Percentiles rank a stretch among this genome's conserved stretches.
Conservation (phyloP, 495 filamentous ascomycete genomes). For the Xylaria flabelliformis region DNA sequence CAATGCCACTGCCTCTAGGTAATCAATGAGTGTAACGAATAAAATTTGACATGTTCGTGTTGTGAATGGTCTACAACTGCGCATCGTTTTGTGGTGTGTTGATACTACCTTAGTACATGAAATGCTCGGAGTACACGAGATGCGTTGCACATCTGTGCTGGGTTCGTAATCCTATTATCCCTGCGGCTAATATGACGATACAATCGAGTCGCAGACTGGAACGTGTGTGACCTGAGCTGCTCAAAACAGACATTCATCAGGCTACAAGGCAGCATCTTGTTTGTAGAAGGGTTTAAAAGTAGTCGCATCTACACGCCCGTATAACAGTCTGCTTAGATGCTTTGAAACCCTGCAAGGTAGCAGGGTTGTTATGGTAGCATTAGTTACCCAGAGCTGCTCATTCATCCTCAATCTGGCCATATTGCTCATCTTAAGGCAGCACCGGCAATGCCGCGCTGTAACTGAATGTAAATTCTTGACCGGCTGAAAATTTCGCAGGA, state of each 20-base stretch:
- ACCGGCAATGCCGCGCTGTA: background rate
- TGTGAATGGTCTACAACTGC: background rate
- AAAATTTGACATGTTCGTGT: background rate
- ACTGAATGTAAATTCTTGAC: background rate
- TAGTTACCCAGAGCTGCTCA: background rate
- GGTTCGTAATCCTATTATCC: background rate
- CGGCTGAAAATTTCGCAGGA: background rate
- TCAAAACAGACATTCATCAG: background rate
- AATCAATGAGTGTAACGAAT: background rate
- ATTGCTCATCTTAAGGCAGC: background rate
- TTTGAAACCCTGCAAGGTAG: background rate
- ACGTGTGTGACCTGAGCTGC: background rate
- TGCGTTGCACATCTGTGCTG: background rate
- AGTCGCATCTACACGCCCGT: background rate
- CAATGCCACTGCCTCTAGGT: too few species aligned
- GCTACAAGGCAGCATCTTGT: background rate
- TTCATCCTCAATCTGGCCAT: background rate
- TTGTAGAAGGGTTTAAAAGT: background rate
- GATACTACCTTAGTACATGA: background rate
- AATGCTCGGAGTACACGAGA: background rate
- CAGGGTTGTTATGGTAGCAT: background rate
- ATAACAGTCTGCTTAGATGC: background rate
- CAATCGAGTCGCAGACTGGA: background rate
- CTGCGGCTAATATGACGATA: background rate
- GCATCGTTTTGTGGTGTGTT: background rate